Evolutionary conservation across 2,329 filamentous ascomycete species (phyloP), one percentile per base, ranked within the genome.

Genomic region (Alternaria sp.): DNA sequence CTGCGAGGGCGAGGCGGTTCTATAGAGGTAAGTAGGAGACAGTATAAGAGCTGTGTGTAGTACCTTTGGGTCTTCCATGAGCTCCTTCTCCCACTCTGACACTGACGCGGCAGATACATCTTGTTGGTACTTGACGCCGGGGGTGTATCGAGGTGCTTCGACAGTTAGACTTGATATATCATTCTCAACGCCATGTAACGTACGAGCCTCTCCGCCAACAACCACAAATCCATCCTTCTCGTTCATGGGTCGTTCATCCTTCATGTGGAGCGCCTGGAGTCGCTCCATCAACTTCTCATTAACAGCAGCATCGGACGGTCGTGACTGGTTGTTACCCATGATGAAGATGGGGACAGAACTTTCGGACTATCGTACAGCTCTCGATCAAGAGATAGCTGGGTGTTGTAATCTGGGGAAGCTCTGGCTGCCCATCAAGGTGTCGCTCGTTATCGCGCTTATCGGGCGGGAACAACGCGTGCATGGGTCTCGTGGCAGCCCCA

Each of bases 1-100:
- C 91, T 2, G 90, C 88, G 32, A 96, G 85, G 6, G 92, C 93
- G 13, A 96, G 89, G 65, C 91, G 92, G 73, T 88, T 88, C 83
- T 85, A 63, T 4, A 43, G 21, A 51, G 2, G 55, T 54, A 11
- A 49, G 17, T 7, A 7, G 5, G 6, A n/a, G 19, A 32, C n/a
- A 4, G 26, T 8, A 43, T 4, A 9, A n/a, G 13, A 12, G 15
- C 40, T 21, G 15, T 23, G 13, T 30, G 25, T 19, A 75, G 68
- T 67, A 89, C 89, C 86, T 88, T 82, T 86, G 90, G 87, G 73
- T 92, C 88, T 50, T 85, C 80, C 65, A 92, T 83, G 32, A 91
- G 81, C 68, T 85, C 81, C 52, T 84, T 83, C 79, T 91, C 87
- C 89, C 90, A 91, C 51, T 85, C 77, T 61, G 83, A 79, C 11